Conservation (phyloP, 148 eudicot species). For the Rhododendron simsii region DNA sequence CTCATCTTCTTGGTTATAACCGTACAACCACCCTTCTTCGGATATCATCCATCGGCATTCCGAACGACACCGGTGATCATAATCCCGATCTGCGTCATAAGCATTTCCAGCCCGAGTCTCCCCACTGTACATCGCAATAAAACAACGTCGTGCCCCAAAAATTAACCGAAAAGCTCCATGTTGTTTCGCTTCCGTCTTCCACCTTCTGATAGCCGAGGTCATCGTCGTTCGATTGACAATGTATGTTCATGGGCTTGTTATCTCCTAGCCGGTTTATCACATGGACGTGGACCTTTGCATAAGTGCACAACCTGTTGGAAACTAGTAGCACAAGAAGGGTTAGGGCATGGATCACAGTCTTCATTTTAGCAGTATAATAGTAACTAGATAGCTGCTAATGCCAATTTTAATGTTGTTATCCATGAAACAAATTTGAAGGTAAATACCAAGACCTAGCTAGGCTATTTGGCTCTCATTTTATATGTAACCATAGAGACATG, state of each 20-base stretch:
- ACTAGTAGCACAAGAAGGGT: background rate
- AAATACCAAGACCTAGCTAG: background rate
- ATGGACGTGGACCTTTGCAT: constrained; percentile 7
- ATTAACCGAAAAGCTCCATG: constrained; percentile 23
- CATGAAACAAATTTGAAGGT: too few relatives aligned
- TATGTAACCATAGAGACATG: background rate
- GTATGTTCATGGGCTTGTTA: constrained; percentile 11
- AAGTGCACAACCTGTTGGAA: background rate
- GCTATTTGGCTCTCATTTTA: constrained; percentile 3
- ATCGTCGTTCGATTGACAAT: constrained; percentile 24
- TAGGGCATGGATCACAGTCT: background rate
- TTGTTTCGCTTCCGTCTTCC: background rate
- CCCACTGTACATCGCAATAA: constrained; percentile 29
- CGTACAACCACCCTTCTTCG: constrained; percentile 12
- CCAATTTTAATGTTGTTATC: background rate
- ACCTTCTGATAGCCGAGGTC: constrained; percentile 21
- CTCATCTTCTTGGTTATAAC: constrained; percentile 1
- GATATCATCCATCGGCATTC: constrained; percentile 27
- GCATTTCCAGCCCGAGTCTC: constrained; percentile 14
- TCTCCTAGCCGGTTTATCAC: constrained; percentile 17
- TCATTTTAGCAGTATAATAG: background rate
- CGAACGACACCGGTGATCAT: background rate
- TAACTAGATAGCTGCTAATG: background rate
- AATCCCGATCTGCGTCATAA: constrained; percentile 13
- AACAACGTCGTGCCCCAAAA: constrained; percentile 28